These are phyloP conservation scores for Fragaria vesca DNA, from an alignment of 306 rosid species.

Conservation along the genomic window DNA sequence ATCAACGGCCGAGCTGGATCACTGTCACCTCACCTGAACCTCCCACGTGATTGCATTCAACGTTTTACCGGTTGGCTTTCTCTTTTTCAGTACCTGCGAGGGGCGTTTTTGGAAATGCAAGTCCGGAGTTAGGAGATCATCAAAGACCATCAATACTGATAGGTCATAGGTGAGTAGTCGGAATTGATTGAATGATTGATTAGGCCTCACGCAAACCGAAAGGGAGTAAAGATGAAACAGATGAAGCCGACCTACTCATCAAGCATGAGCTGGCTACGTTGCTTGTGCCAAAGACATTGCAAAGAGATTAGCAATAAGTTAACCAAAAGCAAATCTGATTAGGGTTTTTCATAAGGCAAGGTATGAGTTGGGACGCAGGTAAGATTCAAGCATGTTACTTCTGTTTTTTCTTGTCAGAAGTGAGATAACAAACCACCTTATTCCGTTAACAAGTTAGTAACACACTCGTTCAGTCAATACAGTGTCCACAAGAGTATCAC, in stretches of 20 bases:
- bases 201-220: not conserved
- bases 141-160: not conserved
- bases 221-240: not conserved
- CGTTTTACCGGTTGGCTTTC: not conserved
- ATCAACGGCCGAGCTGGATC: constrained; percentile 1
- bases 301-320: not conserved
- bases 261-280: not conserved
- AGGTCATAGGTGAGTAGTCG: not conserved
- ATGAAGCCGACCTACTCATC: not conserved
- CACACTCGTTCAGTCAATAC: too few species aligned
- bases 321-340: not conserved
- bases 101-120: not conserved
- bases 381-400: too few species aligned
- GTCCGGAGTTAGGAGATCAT: not conserved
- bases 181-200: not conserved
- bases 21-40: not conserved
- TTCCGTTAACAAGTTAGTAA: fast-evolving
- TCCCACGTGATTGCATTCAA: not conserved
- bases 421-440: too few species aligned
- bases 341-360: not conserved
- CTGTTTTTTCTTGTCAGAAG: too few species aligned
- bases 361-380: too few species aligned
- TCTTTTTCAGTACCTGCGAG: not conserved
- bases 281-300: not conserved
- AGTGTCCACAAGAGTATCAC: too few species aligned